phyloP scores from a whole-genome alignment of 176 grass and related monocot genomes.

The Melocanna baccifera region DNA sequence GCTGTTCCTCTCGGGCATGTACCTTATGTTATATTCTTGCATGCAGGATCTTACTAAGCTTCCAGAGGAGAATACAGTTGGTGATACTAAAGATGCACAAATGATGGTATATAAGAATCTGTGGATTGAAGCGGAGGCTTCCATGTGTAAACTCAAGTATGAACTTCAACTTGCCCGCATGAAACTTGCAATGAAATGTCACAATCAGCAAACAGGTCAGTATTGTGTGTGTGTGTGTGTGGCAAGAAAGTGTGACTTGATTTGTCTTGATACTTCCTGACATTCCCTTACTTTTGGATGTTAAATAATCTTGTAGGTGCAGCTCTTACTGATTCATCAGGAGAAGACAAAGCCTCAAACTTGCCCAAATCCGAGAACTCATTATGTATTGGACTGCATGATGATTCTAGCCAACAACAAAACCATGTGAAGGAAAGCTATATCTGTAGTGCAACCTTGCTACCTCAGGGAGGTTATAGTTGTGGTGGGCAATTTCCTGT shows the following conservation, averaged over 20 bases:
- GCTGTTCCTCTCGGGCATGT: background rate
- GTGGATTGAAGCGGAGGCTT: constrained; percentile 68
- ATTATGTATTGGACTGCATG: background rate
- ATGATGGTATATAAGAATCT: constrained; percentile 55
- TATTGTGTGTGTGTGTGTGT: background rate
- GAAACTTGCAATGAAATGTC: constrained; percentile 3
- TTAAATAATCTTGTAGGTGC: constrained; percentile 7
- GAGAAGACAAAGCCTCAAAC: constrained; percentile 9
- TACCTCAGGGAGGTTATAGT: background rate
- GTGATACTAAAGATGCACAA: constrained; percentile 26
- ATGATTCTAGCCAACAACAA: constrained; percentile 31
- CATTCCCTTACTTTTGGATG: background rate
- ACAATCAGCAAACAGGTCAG: constrained; percentile 24
- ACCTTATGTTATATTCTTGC: constrained; percentile 9
- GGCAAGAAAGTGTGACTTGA: background rate
- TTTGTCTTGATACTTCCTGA: background rate
- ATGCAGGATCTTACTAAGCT: constrained; percentile 48
- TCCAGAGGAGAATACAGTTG: constrained; percentile 22
- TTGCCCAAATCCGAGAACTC: constrained; percentile 2
- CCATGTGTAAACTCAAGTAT: constrained; percentile 61
- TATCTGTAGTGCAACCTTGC: background rate
- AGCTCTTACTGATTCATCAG: background rate
- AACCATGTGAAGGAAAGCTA: constrained; percentile 13
- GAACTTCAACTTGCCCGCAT: constrained; percentile 49
- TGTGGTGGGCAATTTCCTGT: background rate